These are phyloP conservation scores for Immersiella caudata DNA, from an alignment of 495 filamentous ascomycete genomes.

Conservation along the genomic window DNA sequence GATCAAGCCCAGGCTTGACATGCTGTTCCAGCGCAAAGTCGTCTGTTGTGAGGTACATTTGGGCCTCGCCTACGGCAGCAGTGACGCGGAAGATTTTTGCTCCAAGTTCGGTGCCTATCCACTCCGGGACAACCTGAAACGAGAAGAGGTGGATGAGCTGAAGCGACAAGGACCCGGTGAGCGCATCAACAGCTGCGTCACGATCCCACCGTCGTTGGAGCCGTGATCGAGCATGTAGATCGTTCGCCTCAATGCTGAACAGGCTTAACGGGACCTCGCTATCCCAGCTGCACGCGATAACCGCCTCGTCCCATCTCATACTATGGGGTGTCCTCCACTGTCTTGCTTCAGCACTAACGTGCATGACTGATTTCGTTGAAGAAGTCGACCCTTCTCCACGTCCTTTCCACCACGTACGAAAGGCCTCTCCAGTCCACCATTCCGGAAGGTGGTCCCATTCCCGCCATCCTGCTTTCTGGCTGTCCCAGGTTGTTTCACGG, in stretches of 20 bases:
- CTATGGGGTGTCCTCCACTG: background rate
- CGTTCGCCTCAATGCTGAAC: background rate
- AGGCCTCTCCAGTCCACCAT: too few relatives aligned
- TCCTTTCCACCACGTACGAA: too few relatives aligned
- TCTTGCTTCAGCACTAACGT: background rate
- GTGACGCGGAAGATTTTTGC: background rate
- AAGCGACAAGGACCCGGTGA: background rate
- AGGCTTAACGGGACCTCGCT: background rate
- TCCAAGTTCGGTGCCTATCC: background rate
- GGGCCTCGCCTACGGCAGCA: background rate
- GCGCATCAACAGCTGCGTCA: background rate
- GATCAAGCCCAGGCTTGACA: background rate
- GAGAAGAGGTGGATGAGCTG: background rate
- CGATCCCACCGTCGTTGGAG: background rate
- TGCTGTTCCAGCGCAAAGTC: background rate
- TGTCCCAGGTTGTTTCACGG: background rate
- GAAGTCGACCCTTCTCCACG: too few relatives aligned
- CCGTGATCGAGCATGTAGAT: background rate
- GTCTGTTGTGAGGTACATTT: slow-evolving; percentile 8
- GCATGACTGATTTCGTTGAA: background rate
- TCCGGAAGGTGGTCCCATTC: background rate
- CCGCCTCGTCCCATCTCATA: background rate
- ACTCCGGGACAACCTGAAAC: background rate
- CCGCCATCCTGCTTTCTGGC: background rate
- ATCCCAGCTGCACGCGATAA: background rate